phyloP scores from a whole-genome alignment of 2,329 filamentous ascomycete genomes.

The Paecilomyces sp. region DNA sequence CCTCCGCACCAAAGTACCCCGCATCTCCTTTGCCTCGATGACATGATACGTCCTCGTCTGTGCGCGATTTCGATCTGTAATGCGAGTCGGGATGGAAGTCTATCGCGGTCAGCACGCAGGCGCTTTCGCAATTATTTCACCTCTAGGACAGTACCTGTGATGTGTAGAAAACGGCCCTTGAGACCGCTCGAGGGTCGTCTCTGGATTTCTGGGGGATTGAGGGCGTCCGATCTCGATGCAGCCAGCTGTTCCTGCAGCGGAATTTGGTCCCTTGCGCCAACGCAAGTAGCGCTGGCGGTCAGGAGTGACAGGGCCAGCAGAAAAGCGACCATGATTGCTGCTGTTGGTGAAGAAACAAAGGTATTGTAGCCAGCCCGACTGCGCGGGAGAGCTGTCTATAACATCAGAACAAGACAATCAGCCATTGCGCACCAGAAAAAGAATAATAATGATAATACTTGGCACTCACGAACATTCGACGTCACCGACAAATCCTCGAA shows the following conservation, averaged over 20 bases:
- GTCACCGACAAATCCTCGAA: background rate
- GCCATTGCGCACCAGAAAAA: background rate
- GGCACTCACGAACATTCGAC: background rate
- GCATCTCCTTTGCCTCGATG: slow-evolving; percentile 71
- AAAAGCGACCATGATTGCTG: background rate
- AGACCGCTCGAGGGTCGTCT: slow-evolving; percentile 25
- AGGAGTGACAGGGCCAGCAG: background rate
- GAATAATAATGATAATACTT: background rate
- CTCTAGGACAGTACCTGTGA: slow-evolving; percentile 57
- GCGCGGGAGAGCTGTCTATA: background rate
- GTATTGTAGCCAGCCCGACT: background rate
- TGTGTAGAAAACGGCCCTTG: slow-evolving; percentile 74
- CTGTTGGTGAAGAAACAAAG: background rate
- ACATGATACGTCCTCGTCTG: slow-evolving; percentile 62
- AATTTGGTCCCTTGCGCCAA: background rate
- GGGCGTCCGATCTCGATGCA: background rate
- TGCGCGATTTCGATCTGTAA: slow-evolving; percentile 73
- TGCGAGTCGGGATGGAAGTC: slow-evolving; percentile 88
- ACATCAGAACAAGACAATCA: background rate
- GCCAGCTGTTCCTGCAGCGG: background rate
- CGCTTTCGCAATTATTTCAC: background rate
- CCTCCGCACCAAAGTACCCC: slow-evolving; percentile 77
- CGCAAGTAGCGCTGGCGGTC: background rate
- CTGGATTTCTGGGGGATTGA: background rate
- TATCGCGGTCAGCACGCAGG: slow-evolving; percentile 30